Evolutionary conservation across 768 basidiomycete genomes (phyloP).

Genomic region (Chalciporus sphaerocephalus): DNA sequence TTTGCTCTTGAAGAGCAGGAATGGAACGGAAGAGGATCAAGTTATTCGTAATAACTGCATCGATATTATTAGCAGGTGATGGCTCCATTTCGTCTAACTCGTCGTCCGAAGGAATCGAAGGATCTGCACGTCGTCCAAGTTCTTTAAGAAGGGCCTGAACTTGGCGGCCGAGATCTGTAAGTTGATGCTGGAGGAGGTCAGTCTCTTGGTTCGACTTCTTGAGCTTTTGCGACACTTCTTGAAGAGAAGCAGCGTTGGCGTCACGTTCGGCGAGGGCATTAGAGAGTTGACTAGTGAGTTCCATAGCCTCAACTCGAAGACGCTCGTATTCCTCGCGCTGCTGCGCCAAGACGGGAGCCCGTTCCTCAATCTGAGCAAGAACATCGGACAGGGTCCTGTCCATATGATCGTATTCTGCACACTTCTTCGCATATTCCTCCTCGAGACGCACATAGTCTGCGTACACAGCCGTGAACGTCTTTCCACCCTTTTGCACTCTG

Average conservation of each 20-base stretch:
- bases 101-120: slow-evolving; percentile 70
- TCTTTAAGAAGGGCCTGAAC: slow-evolving; percentile 76
- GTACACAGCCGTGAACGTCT: slow-evolving; percentile 93
- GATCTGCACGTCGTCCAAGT: slow-evolving; percentile 77
- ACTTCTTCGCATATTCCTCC: slow-evolving; percentile 74
- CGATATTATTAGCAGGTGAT: slow-evolving; percentile 52
- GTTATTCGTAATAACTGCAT: slow-evolving; percentile 81
- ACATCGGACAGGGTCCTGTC: slow-evolving; percentile 75
- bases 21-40: slow-evolving; percentile 85
- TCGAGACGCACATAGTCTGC: slow-evolving; percentile 84
- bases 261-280: slow-evolving; percentile 76
- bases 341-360: slow-evolving; percentile 84
- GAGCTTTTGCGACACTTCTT: slow-evolving; percentile 62
- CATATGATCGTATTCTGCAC: slow-evolving; percentile 80
- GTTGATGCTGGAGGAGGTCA: slow-evolving; percentile 66
- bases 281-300: slow-evolving; percentile 77
- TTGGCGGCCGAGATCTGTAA: slow-evolving; percentile 80
- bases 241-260: slow-evolving; percentile 46
- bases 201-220: slow-evolving; percentile 56
- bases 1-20: slow-evolving; percentile 81
- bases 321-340: slow-evolving; percentile 89
- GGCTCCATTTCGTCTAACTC: slow-evolving; percentile 47
- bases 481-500: slow-evolving; percentile 73
- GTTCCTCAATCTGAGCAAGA: slow-evolving; percentile 86
- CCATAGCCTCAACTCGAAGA: slow-evolving; percentile 70